Evolutionary conservation across 257 asterid species (phyloP).

Genomic region (Datura wrightii): DNA sequence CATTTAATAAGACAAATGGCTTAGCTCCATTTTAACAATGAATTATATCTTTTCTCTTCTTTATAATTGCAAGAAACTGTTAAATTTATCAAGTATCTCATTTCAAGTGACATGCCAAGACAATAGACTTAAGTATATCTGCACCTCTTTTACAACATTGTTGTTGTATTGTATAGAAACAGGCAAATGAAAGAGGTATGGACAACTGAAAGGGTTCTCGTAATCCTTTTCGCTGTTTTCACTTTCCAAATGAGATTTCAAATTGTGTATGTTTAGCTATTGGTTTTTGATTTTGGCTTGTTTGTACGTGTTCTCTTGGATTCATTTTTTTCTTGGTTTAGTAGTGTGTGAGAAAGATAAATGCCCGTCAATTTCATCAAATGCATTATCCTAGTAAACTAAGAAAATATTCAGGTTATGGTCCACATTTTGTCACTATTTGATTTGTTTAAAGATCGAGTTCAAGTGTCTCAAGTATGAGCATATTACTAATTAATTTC

Average conservation of each 20-base stretch:
- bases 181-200: constrained; percentile 74
- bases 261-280: too few species aligned
- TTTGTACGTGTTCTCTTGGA: too few species aligned
- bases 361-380: too few species aligned
- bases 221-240: constrained; percentile 21
- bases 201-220: constrained; percentile 15
- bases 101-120: constrained; percentile 63
- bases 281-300: too few species aligned
- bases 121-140: constrained; percentile 74
- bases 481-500: too few species aligned
- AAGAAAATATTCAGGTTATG: too few species aligned
- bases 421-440: too few species aligned
- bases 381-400: too few species aligned
- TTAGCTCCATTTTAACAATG: constrained; percentile 16
- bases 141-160: constrained; percentile 77
- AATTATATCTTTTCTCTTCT: background rate
- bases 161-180: constrained; percentile 63
- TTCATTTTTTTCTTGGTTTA: too few species aligned
- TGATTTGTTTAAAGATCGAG: too few species aligned
- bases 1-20: background rate
- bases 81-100: constrained; percentile 56
- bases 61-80: constrained; percentile 67
- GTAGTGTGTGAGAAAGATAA: too few species aligned
- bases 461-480: too few species aligned
- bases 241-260: constrained; percentile 22